phyloP scores from a whole-genome alignment of 331 rosid species.

The Pyracantha coccinea region DNA sequence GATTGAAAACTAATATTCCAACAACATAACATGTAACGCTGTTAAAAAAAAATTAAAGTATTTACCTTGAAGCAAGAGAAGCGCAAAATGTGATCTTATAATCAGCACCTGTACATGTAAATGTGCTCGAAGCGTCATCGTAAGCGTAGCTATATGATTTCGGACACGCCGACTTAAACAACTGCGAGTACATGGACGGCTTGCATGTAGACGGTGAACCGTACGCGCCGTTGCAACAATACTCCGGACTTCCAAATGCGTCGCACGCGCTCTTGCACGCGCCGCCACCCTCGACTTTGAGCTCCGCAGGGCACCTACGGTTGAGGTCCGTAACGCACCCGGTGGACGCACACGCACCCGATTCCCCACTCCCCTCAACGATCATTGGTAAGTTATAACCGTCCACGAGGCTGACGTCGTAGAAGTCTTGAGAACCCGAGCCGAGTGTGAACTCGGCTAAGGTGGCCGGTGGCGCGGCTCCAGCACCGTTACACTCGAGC shows the following conservation, averaged over 20 bases:
- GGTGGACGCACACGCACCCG: constrained; percentile 28
- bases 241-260: constrained; percentile 30
- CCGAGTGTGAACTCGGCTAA: constrained; percentile 45
- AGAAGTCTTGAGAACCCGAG: constrained; percentile 23
- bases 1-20: background rate
- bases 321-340: constrained; percentile 36
- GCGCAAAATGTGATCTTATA: constrained; percentile 36
- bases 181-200: constrained; percentile 30
- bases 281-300: constrained; percentile 15
- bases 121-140: constrained; percentile 39
- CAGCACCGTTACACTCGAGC: constrained; percentile 33
- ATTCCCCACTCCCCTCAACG: constrained; percentile 31
- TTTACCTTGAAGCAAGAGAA: constrained; percentile 20
- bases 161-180: constrained; percentile 39
- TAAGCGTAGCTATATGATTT: constrained; percentile 39
- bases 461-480: constrained; percentile 39
- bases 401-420: constrained; percentile 39
- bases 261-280: constrained; percentile 43
- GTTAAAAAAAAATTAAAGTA: no score
- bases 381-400: constrained; percentile 37
- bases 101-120: constrained; percentile 33
- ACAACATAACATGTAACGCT: background rate
- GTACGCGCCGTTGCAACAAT: constrained; percentile 33
- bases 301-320: constrained; percentile 30
- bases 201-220: constrained; percentile 31